phyloP scores from a whole-genome alignment of 805 yeast species.

The Cyberlindnera samutprakarnensis region DNA sequence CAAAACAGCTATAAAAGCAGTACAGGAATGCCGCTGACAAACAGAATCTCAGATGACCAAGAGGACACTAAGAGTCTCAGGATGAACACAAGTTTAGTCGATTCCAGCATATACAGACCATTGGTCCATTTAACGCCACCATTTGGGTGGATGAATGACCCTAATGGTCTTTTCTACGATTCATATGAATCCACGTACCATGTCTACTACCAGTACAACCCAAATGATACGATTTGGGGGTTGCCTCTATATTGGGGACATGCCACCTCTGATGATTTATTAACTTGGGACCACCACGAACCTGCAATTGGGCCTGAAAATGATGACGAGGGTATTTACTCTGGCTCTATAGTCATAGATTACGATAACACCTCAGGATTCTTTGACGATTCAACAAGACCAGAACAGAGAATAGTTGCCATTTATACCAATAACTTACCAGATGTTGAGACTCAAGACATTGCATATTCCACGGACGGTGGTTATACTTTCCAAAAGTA shows the following conservation, averaged over 20 bases:
- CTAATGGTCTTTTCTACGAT: constrained; percentile 34
- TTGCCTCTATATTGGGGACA: constrained; percentile 35
- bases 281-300: constrained; percentile 27
- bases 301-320: constrained; percentile 24
- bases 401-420: constrained; percentile 29
- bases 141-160: constrained; percentile 35
- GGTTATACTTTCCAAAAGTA: constrained; percentile 27
- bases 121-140: constrained; percentile 27
- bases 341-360: constrained; percentile 32
- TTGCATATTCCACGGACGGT: constrained; percentile 29
- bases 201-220: constrained; percentile 32
- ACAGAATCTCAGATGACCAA: too few species aligned
- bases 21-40: too few species aligned
- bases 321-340: constrained; percentile 26
- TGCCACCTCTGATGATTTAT: constrained; percentile 28
- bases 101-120: constrained; percentile 1
- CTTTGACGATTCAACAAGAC: constrained; percentile 20
- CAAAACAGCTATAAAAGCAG: too few species aligned
- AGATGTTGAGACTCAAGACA: constrained; percentile 23
- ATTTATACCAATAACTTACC: constrained; percentile 24
- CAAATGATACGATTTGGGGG: constrained; percentile 27
- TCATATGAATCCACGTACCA: constrained; percentile 26
- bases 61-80: too few species aligned
- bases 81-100: too few species aligned
- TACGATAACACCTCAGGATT: constrained; percentile 30